Conservation (phyloP, 352 stramenopile genomes). For the Phytophthora palmivora region DNA sequence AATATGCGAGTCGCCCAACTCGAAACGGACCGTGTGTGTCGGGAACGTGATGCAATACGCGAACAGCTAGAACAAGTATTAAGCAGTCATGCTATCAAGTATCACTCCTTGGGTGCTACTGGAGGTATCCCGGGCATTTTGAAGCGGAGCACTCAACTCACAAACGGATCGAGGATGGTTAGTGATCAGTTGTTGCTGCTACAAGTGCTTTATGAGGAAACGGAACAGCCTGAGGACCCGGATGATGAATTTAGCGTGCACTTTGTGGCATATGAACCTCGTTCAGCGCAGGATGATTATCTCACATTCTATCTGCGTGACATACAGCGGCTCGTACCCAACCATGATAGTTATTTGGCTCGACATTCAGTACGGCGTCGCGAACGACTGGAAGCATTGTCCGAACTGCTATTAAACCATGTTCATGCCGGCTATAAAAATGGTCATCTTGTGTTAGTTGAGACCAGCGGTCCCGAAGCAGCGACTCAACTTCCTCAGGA, state of each 20-base stretch:
- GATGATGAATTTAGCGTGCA: conserved; percentile 45
- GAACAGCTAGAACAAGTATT: conserved; percentile 60
- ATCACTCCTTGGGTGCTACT: conserved; percentile 49
- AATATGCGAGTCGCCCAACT: conserved; percentile 59
- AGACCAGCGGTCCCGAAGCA: conserved; percentile 37
- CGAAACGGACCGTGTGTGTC: conserved; percentile 39
- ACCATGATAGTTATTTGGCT: conserved; percentile 44
- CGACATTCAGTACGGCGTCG: conserved; percentile 36
- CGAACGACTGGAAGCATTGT: conserved; percentile 50
- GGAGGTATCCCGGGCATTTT: conserved; percentile 67
- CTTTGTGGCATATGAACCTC: conserved; percentile 40
- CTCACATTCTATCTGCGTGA: conserved; percentile 66
- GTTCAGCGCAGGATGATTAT: conserved; percentile 43
- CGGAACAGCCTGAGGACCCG: conserved; percentile 24
- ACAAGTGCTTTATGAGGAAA: conserved; percentile 71
- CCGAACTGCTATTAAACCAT: conserved; percentile 51
- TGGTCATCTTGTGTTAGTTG: conserved; percentile 63
- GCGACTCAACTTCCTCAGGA: conserved; percentile 23
- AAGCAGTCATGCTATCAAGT: conserved; percentile 59
- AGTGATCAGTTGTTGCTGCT: conserved; percentile 57
- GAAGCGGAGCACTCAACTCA: conserved; percentile 46
- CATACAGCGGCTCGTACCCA: conserved; percentile 52
- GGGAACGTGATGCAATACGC: conserved; percentile 47
- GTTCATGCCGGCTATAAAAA: conserved; percentile 75
- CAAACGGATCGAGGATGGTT: conserved; percentile 47